phyloP scores from a whole-genome alignment of 2,329 filamentous ascomycete species.

The Hyphodiscus sp. region DNA sequence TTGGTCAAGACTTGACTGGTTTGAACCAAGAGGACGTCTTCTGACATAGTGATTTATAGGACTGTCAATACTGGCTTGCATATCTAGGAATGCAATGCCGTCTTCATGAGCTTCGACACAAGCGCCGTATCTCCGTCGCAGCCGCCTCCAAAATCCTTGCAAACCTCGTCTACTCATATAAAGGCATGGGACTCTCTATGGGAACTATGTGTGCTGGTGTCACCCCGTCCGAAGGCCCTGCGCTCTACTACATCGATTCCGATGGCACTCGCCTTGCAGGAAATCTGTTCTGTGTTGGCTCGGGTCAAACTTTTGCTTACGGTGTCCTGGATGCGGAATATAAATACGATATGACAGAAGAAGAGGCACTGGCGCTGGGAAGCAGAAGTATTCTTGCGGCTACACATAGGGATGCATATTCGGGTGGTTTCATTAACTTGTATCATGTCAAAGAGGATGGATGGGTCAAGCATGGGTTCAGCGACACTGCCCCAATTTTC shows the following conservation, averaged over 20 bases:
- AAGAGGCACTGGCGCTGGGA: conserved; percentile 87
- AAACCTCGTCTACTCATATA: conserved; percentile 97
- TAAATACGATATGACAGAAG: conserved; percentile 75
- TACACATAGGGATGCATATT: conserved; percentile 97
- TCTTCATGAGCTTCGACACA: conserved; percentile 97
- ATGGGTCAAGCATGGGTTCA: conserved; percentile 99
- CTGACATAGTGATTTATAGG: conserved; percentile 39
- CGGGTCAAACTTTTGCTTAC: conserved; percentile 97
- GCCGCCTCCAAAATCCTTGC: conserved; percentile 97
- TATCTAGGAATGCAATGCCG: conserved; percentile 99
- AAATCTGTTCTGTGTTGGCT: conserved; percentile 97
- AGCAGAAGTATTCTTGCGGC: conserved; percentile 90
- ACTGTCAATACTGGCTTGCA: conserved; percentile 99
- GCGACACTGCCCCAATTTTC: conserved; percentile 97
- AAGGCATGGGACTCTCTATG: conserved; percentile 98
- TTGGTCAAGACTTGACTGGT: not conserved
- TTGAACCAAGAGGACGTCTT: not conserved
- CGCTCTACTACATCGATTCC: conserved; percentile 97
- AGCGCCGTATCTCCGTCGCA: conserved; percentile 95
- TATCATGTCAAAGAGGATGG: conserved; percentile 99
- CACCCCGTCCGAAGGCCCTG: conserved; percentile 88
- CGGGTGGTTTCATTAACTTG: conserved; percentile 95
- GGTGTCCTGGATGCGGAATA: conserved; percentile 97
- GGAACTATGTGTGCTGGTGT: conserved; percentile 99
- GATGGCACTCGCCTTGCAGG: conserved; percentile 89